Conservation (phyloP, 768 basidiomycete species). For the Austroboletus festivus region DNA sequence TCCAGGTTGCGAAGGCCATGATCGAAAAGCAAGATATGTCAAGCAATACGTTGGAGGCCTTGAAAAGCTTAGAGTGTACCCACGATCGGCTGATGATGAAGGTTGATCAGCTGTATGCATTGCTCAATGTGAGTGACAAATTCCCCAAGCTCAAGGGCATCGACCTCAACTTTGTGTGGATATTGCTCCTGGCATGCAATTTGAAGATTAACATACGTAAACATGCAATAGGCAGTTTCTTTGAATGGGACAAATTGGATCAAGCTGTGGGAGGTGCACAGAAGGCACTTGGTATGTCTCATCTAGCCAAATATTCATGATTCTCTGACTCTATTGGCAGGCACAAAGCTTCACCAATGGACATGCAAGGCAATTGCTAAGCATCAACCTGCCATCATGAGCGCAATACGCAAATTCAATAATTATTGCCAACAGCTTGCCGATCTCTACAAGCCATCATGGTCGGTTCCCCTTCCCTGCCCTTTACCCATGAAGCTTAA, state of each 20-base stretch:
- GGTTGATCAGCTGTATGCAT: conserved; percentile 5
- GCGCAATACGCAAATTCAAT: not conserved
- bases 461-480: not conserved
- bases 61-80: conserved; percentile 16
- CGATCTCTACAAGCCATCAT: not conserved
- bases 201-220: conserved; percentile 27
- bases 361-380: not conserved
- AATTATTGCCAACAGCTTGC: not conserved
- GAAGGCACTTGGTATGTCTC: conserved; percentile 25
- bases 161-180: conserved; percentile 3
- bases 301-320: not conserved
- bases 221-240: conserved; percentile 22
- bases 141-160: conserved; percentile 5
- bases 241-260: conserved; percentile 27
- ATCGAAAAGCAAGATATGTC: conserved; percentile 4
- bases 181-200: conserved; percentile 10
- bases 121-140: conserved; percentile 2
- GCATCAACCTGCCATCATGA: not conserved
- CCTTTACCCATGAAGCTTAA: not conserved
- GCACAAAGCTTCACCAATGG: not conserved
- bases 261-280: conserved; percentile 19
- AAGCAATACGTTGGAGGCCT: conserved; percentile 15
- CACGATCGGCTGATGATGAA: conserved; percentile 1
- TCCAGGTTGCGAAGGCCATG: conserved; percentile 4
- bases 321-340: conserved; percentile 11